phyloP scores from a whole-genome alignment of 441 rosid species.

The Aleurites moluccanus region DNA sequence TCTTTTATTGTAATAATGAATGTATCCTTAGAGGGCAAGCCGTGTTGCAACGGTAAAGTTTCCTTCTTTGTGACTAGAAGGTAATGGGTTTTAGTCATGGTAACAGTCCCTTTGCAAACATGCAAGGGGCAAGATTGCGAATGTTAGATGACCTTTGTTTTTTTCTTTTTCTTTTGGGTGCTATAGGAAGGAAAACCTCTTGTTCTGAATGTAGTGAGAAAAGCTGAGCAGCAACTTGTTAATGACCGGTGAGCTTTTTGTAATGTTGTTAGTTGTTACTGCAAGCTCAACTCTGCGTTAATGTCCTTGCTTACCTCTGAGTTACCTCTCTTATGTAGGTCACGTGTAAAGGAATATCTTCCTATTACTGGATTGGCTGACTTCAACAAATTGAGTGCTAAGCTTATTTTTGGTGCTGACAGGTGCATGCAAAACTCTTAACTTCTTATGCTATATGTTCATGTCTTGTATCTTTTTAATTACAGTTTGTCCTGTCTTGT shows the following conservation, averaged over 20 bases:
- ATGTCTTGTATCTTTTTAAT: not conserved
- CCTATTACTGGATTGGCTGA: conserved; percentile 91
- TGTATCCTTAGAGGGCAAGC: too few relatives aligned
- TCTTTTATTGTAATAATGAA: not conserved
- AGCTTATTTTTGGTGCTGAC: conserved; percentile 81
- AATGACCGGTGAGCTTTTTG: conserved; percentile 52
- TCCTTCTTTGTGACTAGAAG: too few relatives aligned
- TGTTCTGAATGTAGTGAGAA: conserved; percentile 87
- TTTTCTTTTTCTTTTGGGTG: too few relatives aligned
- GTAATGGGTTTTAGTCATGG: too few relatives aligned
- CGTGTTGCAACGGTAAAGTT: too few relatives aligned
- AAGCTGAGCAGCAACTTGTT: conserved; percentile 85
- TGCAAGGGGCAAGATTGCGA: too few relatives aligned
- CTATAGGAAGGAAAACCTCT: conserved; percentile 95
- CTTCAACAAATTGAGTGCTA: conserved; percentile 95
- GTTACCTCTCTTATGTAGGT: conserved; percentile 38
- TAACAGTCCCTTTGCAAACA: too few relatives aligned
- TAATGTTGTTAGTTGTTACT: not conserved
- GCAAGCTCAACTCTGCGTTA: not conserved
- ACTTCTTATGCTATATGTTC: not conserved
- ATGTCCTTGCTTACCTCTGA: conserved; percentile 10
- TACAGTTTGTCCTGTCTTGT: not conserved
- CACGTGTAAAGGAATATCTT: conserved; percentile 91
- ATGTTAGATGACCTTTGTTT: not conserved
- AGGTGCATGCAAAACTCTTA: conserved; percentile 46